A percentile compares a stretch with the other conserved stretches of the same genome.
These are phyloP conservation scores for Maudiozyma pseudohumilis DNA, from an alignment of 805 yeast species.

Conservation along the genomic window DNA sequence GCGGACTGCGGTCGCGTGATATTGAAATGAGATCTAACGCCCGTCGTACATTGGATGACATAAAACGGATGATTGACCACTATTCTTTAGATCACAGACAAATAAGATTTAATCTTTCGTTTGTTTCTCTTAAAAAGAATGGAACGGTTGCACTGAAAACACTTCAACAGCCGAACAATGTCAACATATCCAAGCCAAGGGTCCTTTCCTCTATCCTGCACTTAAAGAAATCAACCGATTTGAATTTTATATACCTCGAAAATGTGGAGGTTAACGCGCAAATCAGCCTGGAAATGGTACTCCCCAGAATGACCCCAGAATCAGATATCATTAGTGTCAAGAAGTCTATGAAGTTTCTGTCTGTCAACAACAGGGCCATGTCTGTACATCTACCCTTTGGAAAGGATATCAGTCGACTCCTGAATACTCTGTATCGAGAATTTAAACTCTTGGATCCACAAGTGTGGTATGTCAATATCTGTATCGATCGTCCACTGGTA, in stretches of 20 bases:
- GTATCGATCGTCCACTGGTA: slow-evolving; percentile 11
- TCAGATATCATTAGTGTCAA: slow-evolving; percentile 18
- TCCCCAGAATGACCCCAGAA: slow-evolving; percentile 31
- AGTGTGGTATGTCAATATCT: slow-evolving; percentile 30
- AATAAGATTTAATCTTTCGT: slow-evolving; percentile 26
- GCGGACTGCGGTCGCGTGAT: slow-evolving; percentile 28
- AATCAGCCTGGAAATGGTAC: slow-evolving; percentile 12
- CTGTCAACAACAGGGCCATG: slow-evolving; percentile 30
- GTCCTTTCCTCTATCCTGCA: slow-evolving; percentile 8
- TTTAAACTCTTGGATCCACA: slow-evolving; percentile 23
- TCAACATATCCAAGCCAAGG: slow-evolving; percentile 9
- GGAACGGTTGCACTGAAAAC: slow-evolving; percentile 11
- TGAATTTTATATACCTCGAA: slow-evolving; percentile 12
- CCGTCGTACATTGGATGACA: slow-evolving; percentile 16
- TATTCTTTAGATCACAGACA: slow-evolving; percentile 27
- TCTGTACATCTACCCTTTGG: slow-evolving; percentile 27
- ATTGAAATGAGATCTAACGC: slow-evolving; percentile 23
- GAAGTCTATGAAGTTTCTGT: slow-evolving; percentile 20
- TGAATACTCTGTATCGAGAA: slow-evolving; percentile 20
- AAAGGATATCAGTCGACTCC: slow-evolving; percentile 15
- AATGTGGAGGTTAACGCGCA: slow-evolving; percentile 6
- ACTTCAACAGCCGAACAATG: slow-evolving; percentile 9
- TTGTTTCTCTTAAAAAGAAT: slow-evolving; percentile 15
- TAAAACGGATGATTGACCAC: slow-evolving; percentile 20
- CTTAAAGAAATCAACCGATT: slow-evolving; percentile 6